Percentiles rank a stretch among this genome's conserved stretches.
These are phyloP conservation scores for Penicillium mononematosum DNA, from an alignment of 495 filamentous ascomycete genomes.

Conservation along the genomic window DNA sequence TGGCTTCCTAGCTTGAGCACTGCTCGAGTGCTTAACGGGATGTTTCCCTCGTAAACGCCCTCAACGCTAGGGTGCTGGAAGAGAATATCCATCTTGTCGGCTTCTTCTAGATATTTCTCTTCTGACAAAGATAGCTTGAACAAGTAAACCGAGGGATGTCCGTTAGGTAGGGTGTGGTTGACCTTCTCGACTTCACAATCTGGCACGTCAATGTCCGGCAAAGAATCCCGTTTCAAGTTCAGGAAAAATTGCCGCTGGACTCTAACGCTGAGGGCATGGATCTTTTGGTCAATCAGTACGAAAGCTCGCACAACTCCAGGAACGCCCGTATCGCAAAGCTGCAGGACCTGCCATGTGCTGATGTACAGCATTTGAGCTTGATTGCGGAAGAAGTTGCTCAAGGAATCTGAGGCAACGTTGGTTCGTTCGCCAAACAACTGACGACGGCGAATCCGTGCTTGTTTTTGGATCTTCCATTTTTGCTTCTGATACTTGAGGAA, in stretches of 20 bases:
- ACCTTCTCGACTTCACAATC: slow-evolving; percentile 89
- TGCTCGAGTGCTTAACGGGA: slow-evolving; percentile 80
- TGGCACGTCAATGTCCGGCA: slow-evolving; percentile 86
- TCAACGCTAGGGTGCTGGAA: slow-evolving; percentile 94
- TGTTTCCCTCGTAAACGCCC: slow-evolving; percentile 91
- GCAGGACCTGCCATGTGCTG: slow-evolving; percentile 92
- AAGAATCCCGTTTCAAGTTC: slow-evolving; percentile 80
- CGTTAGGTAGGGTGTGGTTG: slow-evolving; percentile 88
- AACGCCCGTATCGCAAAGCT: slow-evolving; percentile 73
- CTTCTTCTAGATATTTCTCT: slow-evolving; percentile 78
- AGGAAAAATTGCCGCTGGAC: slow-evolving; percentile 88
- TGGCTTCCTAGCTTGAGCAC: slow-evolving; percentile 84
- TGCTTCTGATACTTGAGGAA: slow-evolving; percentile 96
- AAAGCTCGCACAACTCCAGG: slow-evolving; percentile 87
- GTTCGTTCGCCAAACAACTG: slow-evolving; percentile 91
- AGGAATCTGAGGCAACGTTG: slow-evolving; percentile 63
- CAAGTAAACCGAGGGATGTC: slow-evolving; percentile 87
- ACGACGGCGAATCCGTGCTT: slow-evolving; percentile 79
- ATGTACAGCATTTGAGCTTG: slow-evolving; percentile 86
- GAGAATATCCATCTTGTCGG: slow-evolving; percentile 73
- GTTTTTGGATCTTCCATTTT: slow-evolving; percentile 98
- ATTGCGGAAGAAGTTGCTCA: slow-evolving; percentile 85
- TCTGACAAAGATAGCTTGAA: slow-evolving; percentile 92
- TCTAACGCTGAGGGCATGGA: slow-evolving; percentile 83
- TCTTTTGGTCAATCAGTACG: slow-evolving; percentile 88